Evolutionary conservation across 305 asterid genomes (phyloP).

Genomic region (Plantago coronopus): DNA sequence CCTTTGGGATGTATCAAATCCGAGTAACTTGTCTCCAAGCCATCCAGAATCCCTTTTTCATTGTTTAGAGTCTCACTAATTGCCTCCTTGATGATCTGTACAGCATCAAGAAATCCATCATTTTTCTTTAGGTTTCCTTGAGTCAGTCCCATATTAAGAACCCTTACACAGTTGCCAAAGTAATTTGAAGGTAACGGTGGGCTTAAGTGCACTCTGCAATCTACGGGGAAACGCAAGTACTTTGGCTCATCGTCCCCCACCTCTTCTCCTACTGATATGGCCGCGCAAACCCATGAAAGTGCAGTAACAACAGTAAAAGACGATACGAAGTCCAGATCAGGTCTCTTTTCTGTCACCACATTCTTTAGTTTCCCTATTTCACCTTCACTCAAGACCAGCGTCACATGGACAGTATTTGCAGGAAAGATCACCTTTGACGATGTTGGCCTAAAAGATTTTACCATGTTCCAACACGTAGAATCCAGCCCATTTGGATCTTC

Average conservation of each 20-base stretch:
- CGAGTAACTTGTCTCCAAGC: not conserved
- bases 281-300: conserved; percentile 27
- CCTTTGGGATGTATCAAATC: not conserved
- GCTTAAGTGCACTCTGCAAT: conserved; percentile 18
- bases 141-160: conserved; percentile 13
- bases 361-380: conserved; percentile 23
- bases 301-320: conserved; percentile 17
- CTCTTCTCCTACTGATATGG: conserved; percentile 24
- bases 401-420: conserved; percentile 16
- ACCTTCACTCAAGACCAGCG: conserved; percentile 1
- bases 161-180: conserved; percentile 27
- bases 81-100: conserved; percentile 15
- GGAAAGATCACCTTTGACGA: not conserved
- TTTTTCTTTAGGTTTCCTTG: conserved; percentile 19
- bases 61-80: conserved; percentile 2
- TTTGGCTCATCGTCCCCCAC: conserved; percentile 14
- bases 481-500: conserved; percentile 11
- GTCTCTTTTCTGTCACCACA: not conserved
- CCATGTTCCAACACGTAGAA: not conserved
- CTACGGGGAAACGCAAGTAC: conserved; percentile 12
- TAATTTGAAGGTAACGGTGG: conserved; percentile 30
- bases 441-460: not conserved
- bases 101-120: conserved; percentile 23
- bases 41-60: conserved; percentile 11
- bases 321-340: conserved; percentile 4